These are phyloP conservation scores for Xerocomus cyaneibrunnescens DNA, from an alignment of 1,284 basidiomycete genomes.

Conservation along the genomic window DNA sequence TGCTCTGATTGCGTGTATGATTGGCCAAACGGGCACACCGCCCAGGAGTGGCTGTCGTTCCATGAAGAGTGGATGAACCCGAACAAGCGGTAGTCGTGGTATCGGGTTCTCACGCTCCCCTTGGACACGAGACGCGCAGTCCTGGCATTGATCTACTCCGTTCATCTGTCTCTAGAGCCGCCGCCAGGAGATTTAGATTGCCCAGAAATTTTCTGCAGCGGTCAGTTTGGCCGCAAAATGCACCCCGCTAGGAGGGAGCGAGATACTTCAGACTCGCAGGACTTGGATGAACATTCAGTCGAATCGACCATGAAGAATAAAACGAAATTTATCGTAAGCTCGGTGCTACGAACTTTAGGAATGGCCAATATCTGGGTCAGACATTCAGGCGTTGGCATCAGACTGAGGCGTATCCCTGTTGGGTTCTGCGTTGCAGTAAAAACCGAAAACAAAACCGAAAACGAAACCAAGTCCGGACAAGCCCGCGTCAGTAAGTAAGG, in stretches of 20 bases:
- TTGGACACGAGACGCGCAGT: no score
- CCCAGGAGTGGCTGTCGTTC: conserved; percentile 40
- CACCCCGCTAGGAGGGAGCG: no score
- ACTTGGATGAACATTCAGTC: not conserved
- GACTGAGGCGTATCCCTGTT: not conserved
- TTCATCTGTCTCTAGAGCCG: no score
- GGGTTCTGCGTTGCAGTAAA: not conserved
- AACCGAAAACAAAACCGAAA: not conserved
- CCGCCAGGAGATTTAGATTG: no score
- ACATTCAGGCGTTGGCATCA: not conserved
- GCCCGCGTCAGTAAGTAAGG: not conserved
- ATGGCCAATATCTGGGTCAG: not conserved
- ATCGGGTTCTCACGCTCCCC: conserved; percentile 16
- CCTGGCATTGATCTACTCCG: no score
- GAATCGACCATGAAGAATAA: no score
- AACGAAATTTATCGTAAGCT: not conserved
- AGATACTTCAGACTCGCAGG: no score
- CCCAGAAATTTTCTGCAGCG: no score
- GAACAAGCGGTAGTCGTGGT: not conserved
- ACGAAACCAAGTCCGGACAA: not conserved
- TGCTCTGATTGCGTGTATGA: conserved; percentile 66
- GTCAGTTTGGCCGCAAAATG: no score
- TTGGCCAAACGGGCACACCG: conserved; percentile 66
- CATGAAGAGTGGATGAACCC: conserved; percentile 21
- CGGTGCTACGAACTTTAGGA: not conserved